Conservation (phyloP, 257 asterid species). For the Thymus mandschuricus region DNA sequence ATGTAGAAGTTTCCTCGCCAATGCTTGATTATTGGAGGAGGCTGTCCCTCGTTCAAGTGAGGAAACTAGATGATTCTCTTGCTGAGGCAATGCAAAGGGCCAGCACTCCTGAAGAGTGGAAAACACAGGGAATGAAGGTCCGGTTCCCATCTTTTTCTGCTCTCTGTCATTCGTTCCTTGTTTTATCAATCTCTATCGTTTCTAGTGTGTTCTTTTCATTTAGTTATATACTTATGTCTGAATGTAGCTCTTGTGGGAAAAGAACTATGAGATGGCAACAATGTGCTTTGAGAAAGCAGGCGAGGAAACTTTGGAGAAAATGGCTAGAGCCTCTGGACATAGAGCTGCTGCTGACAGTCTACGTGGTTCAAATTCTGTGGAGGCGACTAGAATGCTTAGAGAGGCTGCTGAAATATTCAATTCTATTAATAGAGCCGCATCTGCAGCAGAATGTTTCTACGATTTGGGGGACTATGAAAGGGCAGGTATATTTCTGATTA, state of each 20-base stretch:
- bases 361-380: slow-evolving; percentile 41
- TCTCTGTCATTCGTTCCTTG: not conserved
- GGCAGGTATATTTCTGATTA: slow-evolving; percentile 48
- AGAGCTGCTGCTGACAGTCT: slow-evolving; percentile 49
- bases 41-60: slow-evolving; percentile 40
- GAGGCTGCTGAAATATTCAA: slow-evolving; percentile 74
- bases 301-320: slow-evolving; percentile 51
- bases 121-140: slow-evolving; percentile 66
- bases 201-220: not conserved
- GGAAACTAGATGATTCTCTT: too few relatives aligned
- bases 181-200: not conserved
- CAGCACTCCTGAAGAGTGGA: slow-evolving; percentile 71
- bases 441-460: slow-evolving; percentile 68
- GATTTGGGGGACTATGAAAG: slow-evolving; percentile 61
- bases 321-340: slow-evolving; percentile 58
- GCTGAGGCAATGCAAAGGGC: slow-evolving; percentile 58
- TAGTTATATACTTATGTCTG: not conserved
- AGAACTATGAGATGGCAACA: slow-evolving; percentile 72
- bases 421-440: slow-evolving; percentile 46
- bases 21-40: slow-evolving; percentile 67
- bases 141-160: too few relatives aligned
- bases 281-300: slow-evolving; percentile 75
- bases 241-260: slow-evolving; percentile 64
- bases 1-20: slow-evolving; percentile 50
- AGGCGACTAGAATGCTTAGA: slow-evolving; percentile 43